Evolutionary conservation across 225 moss, liverwort and hornwort species (phyloP).

Genomic region (Thuidium tamariscinum): DNA sequence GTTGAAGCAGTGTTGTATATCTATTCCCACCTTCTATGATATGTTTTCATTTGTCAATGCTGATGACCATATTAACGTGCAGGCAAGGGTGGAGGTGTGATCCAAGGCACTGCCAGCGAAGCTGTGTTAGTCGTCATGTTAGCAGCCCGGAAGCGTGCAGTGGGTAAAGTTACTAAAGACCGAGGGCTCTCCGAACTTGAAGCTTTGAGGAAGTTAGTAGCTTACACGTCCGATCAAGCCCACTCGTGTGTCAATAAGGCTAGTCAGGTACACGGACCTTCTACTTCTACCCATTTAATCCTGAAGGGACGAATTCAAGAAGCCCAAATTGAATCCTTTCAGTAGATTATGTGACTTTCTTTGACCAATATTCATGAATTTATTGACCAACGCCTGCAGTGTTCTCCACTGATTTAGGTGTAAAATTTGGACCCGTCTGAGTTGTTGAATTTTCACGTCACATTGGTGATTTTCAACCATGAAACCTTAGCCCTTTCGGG

Average conservation of each 20-base stretch:
- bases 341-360: neutral
- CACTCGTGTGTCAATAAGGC: slow-evolving; percentile 71
- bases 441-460: neutral
- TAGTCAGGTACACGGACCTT: slow-evolving; percentile 25
- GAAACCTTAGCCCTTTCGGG: neutral
- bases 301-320: neutral
- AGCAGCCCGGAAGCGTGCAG: slow-evolving; percentile 50
- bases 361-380: neutral
- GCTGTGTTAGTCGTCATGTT: slow-evolving; percentile 57
- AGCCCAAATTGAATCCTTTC: neutral
- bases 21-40: neutral
- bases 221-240: slow-evolving; percentile 70
- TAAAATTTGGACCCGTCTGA: neutral
- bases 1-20: neutral
- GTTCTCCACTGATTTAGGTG: neutral
- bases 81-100: slow-evolving; percentile 82
- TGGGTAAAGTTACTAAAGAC: slow-evolving; percentile 19
- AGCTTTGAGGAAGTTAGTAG: slow-evolving; percentile 42
- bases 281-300: neutral
- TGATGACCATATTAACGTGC: neutral
- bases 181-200: slow-evolving; percentile 35
- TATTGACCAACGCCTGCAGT: neutral
- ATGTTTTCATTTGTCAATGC: neutral
- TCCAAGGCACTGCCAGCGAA: slow-evolving; percentile 82
- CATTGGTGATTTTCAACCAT: neutral